These are phyloP conservation scores for Wickerhamomyces pijperi DNA, from an alignment of 805 yeast genomes.

Conservation along the genomic window DNA sequence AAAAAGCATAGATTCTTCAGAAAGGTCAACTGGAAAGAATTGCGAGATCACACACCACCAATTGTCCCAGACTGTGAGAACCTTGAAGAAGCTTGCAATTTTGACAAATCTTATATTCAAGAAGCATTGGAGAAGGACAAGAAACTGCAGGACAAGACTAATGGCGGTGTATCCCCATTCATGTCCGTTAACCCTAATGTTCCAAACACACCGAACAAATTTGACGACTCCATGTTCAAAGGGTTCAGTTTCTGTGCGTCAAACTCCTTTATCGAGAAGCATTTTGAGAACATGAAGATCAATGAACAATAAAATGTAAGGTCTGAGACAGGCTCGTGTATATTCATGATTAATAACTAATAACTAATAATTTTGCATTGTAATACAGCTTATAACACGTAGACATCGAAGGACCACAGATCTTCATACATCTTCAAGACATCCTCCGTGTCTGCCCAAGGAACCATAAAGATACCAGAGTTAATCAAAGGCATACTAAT, in stretches of 20 bases:
- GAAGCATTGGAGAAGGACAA: slow-evolving; percentile 24
- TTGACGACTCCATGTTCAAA: slow-evolving; percentile 21
- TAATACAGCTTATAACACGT: not conserved
- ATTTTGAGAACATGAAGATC: slow-evolving; percentile 2
- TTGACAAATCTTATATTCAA: slow-evolving; percentile 62
- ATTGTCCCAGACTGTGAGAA: slow-evolving; percentile 65
- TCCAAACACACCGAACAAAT: not conserved
- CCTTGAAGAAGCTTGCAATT: slow-evolving; percentile 72
- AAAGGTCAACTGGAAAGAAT: slow-evolving; percentile 53
- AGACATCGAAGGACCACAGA: slow-evolving; percentile 35
- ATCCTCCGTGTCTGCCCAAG: slow-evolving; percentile 61
- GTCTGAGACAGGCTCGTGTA: no score
- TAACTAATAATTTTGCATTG: no score
- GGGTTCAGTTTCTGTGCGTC: slow-evolving; percentile 37
- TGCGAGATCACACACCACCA: slow-evolving; percentile 51
- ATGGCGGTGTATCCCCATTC: no score
- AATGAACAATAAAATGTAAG: no score
- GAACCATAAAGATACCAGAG: slow-evolving; percentile 70
- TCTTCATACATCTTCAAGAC: slow-evolving; percentile 28
- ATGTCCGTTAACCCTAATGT: not conserved
- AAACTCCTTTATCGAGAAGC: slow-evolving; percentile 23
- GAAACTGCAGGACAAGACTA: no score
- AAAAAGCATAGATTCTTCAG: slow-evolving; percentile 67
- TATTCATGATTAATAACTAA: no score
- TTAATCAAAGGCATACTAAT: slow-evolving; percentile 70